Base-by-base conservation (phyloP, 179 eudicot species). In the Sideroxylon spinosum region DNA sequence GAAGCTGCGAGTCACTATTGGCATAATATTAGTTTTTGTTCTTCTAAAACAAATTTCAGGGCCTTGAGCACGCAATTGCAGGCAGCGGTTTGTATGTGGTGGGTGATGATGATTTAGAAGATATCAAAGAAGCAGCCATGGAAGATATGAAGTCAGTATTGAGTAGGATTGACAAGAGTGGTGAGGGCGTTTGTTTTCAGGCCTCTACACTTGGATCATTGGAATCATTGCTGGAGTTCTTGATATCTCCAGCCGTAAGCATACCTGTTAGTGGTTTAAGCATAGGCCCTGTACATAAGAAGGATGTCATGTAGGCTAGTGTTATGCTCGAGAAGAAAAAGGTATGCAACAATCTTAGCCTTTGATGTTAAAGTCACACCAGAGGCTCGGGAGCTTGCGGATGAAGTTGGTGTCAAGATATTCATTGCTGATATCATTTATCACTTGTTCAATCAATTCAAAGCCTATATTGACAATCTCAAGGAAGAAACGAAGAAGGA, bases 311-410 rank as follows among this genome's bases (percentile, higher is more conserved):
- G 97, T 90, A 86, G 84, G 99, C 99, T 26, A 91, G 99, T 80
- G 97, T 95, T 29, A 95, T 95, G 98, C 94, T 95, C 72, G 98
- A 95, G 87, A 95, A 93, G 92, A 95, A 88, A 83, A 95, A 91
- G 77, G 98, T 95, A 83, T 82, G 97, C 95, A 13, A 90, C 98
- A 14, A 93, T 95, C 13, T 84, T 95, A 82, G 97, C 98, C 65
- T 93, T 93, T 71, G 98, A 95, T 86, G 98, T 95, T 76, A 93
- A 90, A 88, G 97, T 95, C 79, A 93, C 97, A 17, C 93, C 88
- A 17, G 98, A 95, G 81, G 97, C 94, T 64, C 89, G 93, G 78
- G 97, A 93, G 64, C 94, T 90, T 86, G 97, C 98, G 4, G 99
- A 91, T 69, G 99, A 95, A 71, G 82, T 53, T 77, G 98, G 98